These are phyloP conservation scores for Pythium insidiosum DNA, from an alignment of 352 stramenopile genomes.

Conservation along the genomic window DNA sequence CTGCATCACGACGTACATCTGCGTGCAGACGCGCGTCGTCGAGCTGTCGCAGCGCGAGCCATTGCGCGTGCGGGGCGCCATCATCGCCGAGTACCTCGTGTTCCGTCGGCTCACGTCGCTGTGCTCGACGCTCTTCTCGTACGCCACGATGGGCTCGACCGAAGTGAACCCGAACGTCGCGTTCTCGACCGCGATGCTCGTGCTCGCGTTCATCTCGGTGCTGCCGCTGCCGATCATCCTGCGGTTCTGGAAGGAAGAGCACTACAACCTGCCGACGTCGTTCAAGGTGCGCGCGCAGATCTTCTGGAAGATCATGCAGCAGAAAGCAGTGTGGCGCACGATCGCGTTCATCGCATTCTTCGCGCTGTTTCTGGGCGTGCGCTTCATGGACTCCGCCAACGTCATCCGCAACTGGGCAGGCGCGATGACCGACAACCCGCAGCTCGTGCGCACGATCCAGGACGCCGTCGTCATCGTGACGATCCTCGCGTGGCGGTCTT, in stretches of 20 bases:
- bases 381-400: conserved; percentile 35
- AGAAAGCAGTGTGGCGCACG: conserved; percentile 66
- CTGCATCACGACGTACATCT: conserved; percentile 61
- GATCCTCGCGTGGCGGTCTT: conserved; percentile 40
- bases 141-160: conserved; percentile 30
- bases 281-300: conserved; percentile 54
- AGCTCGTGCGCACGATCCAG: conserved; percentile 32
- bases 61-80: conserved; percentile 40
- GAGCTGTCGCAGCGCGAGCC: conserved; percentile 56
- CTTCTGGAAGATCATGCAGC: conserved; percentile 72
- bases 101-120: conserved; percentile 52
- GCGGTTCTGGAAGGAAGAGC: conserved; percentile 53
- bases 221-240: conserved; percentile 39
- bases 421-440: conserved; percentile 29
- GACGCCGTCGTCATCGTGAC: conserved; percentile 49
- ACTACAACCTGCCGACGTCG: conserved; percentile 49
- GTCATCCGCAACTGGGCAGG: conserved; percentile 34
- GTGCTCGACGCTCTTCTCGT: conserved; percentile 41
- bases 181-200: conserved; percentile 30
- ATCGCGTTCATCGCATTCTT: conserved; percentile 59
- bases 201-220: conserved; percentile 47
- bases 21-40: conserved; percentile 52
- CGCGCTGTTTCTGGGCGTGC: conserved; percentile 43
- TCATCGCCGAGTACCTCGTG: conserved; percentile 52
- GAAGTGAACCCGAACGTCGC: conserved; percentile 26